Conservation (phyloP, 495 filamentous ascomycete genomes). For the Tetracladium setigerum region DNA sequence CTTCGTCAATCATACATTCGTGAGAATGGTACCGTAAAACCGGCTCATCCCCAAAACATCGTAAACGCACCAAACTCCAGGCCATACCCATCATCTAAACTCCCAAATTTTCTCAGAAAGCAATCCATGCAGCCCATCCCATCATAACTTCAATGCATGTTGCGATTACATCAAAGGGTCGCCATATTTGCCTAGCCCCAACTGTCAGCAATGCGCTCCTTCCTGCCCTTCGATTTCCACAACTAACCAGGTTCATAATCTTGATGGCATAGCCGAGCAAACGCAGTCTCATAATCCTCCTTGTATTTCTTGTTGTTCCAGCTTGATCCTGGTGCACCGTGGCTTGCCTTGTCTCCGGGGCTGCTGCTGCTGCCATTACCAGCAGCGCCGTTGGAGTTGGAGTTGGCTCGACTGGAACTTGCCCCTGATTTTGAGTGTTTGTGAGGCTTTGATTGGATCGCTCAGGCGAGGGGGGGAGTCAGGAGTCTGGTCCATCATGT, state of each 20-base stretch:
- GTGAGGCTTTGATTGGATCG: not conserved
- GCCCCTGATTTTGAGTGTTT: not conserved
- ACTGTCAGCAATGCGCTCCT: not conserved
- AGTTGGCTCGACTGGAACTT: slow-evolving; percentile 7
- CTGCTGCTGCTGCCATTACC: slow-evolving; percentile 4
- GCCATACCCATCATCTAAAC: no score
- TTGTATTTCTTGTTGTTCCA: slow-evolving; percentile 21
- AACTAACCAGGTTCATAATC: slow-evolving; percentile 14
- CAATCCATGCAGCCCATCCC: no score
- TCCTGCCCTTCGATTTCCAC: no score
- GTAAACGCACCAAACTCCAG: no score
- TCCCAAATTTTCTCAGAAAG: no score
- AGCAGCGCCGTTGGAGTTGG: not conserved
- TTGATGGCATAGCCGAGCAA: slow-evolving; percentile 8
- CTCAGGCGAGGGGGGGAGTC: slow-evolving; percentile 18
- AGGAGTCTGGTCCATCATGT: slow-evolving; percentile 16
- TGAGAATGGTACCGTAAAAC: no score
- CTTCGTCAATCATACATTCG: no score
- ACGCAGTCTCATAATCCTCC: slow-evolving; percentile 20
- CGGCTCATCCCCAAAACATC: no score
- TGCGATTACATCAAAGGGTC: slow-evolving; percentile 20
- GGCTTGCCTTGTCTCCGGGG: slow-evolving; percentile 5
- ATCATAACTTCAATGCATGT: no score
- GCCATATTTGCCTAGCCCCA: slow-evolving; percentile 15
- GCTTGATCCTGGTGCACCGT: slow-evolving; percentile 18